These are phyloP conservation scores for Xylariaceae sp. DNA, from an alignment of 2,329 filamentous ascomycete genomes.

Conservation along the genomic window DNA sequence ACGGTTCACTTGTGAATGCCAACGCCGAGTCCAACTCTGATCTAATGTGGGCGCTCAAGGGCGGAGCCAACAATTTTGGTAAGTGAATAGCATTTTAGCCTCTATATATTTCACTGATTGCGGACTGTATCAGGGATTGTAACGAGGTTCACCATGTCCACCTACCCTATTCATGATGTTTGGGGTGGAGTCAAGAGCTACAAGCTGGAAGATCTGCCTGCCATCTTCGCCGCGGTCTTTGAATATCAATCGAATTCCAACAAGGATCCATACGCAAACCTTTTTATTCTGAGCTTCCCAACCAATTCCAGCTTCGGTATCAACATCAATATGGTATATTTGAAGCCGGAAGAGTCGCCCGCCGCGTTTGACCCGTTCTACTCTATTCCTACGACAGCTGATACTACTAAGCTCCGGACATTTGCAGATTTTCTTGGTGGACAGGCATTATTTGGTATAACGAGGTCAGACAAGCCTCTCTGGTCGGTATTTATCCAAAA, in stretches of 20 bases:
- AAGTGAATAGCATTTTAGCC: background rate
- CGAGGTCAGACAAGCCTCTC: background rate
- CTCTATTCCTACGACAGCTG: background rate
- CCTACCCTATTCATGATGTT: slow-evolving; percentile 12
- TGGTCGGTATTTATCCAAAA: too few species aligned
- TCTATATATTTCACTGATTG: background rate
- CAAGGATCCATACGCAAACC: slow-evolving; percentile 25
- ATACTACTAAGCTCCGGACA: background rate
- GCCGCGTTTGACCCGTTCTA: slow-evolving; percentile 23
- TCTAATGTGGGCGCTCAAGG: slow-evolving; percentile 26
- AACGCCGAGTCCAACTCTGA: slow-evolving; percentile 12
- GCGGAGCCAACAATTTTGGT: slow-evolving; percentile 28
- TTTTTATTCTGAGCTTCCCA: slow-evolving; percentile 4
- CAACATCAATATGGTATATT: slow-evolving; percentile 12
- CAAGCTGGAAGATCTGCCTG: background rate
- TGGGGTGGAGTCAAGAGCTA: slow-evolving; percentile 26
- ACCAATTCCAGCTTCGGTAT: slow-evolving; percentile 19
- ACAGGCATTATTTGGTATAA: background rate
- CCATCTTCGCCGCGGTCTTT: background rate
- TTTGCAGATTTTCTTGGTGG: background rate
- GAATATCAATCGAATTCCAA: slow-evolving; percentile 13
- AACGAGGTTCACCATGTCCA: slow-evolving; percentile 13
- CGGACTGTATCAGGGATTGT: slow-evolving; percentile 19
- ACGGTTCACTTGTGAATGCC: slow-evolving; percentile 23
- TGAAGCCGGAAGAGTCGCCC: slow-evolving; percentile 21